Evolutionary conservation across 2,329 filamentous ascomycete species (phyloP).

Genomic region (Aureobasidium uvarum): DNA sequence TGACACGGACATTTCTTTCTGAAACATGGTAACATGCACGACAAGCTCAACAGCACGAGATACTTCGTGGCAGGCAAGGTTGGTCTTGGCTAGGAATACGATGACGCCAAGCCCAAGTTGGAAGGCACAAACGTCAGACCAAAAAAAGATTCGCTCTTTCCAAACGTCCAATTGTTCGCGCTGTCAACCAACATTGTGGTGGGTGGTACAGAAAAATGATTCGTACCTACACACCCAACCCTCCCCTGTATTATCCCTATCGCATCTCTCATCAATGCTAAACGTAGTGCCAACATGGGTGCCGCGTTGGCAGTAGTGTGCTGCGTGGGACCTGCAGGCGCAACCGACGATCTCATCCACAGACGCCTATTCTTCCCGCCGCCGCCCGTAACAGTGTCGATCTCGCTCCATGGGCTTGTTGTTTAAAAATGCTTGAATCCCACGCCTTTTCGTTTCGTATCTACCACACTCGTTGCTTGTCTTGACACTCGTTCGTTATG

Average conservation of each 20-base stretch:
- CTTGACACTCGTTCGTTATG: conserved; percentile 20
- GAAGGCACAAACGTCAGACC: conserved; percentile 13
- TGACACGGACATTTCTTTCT: background rate
- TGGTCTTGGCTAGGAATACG: conserved; percentile 9
- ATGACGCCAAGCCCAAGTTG: conserved; percentile 13
- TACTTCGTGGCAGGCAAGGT: conserved; percentile 13
- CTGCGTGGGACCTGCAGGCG: conserved; percentile 18
- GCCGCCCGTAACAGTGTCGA: conserved; percentile 16
- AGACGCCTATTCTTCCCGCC: conserved; percentile 12
- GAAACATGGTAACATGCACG: conserved; percentile 24
- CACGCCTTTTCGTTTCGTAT: background rate
- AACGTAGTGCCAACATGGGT: conserved; percentile 21
- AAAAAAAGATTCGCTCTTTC: background rate
- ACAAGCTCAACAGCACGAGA: conserved; percentile 16
- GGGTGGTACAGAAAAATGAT: background rate
- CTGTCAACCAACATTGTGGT: background rate
- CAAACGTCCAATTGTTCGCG: background rate
- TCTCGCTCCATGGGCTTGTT: background rate
- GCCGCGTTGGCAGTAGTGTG: background rate
- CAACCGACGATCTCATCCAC: conserved; percentile 13
- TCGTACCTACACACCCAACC: background rate
- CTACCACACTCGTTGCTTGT: conserved; percentile 13
- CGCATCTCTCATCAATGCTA: background rate
- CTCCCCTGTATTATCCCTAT: background rate
- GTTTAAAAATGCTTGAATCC: conserved; percentile 5